Base-by-base conservation (phyloP, 768 basidiomycete genomes). In the Ramaria rubella region DNA sequence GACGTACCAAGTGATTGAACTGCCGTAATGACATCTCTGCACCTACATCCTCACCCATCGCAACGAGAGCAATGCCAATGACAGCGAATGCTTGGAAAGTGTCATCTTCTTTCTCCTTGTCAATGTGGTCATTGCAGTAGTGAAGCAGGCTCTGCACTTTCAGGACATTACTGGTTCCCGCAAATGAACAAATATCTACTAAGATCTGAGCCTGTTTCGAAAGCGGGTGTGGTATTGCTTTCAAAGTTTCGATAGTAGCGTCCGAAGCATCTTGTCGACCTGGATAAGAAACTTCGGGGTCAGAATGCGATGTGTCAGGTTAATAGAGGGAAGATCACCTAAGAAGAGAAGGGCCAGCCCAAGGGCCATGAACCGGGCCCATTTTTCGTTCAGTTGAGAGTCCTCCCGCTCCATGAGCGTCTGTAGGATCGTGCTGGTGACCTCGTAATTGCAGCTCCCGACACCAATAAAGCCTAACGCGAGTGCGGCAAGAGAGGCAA, bases 11-110 rank as follows among this genome's bases (percentile, higher is more conserved):
- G 68, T 99, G 96, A 70, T 97, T 96, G 77, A 98, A 95, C 64
- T 94, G 92, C 61, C 96, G 76, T 64, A 98, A 72, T n/a, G 90
- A 86, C 96, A 99, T 98, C 70, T 98, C 92, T 1, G 94, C 85
- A 48, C 96, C 96, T 48, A 97, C 85, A 23, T 98, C 95, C 72
- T 99, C 96, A 19, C 96, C 96, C 94, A 98, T 97, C 4, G 96
- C 86, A 43, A 98, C 89, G 58, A 98, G 71, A 0, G 95, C 86
- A 64, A 99, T 90, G 26, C 93, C 96, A 55, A 98, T 77, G 29
- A 95, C 93, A 15, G 95, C 90, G 60, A 97, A 88, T 0, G 91
- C 82, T 69, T 97, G 90, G 78, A 90, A 91, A 29, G 85, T 85
- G 62, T 92, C 89, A 59, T 90, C 84, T 50, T 72, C 70, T 68